Evolutionary conservation across 805 yeast species (phyloP).

Genomic region (Zygosaccharomyces lentus): DNA sequence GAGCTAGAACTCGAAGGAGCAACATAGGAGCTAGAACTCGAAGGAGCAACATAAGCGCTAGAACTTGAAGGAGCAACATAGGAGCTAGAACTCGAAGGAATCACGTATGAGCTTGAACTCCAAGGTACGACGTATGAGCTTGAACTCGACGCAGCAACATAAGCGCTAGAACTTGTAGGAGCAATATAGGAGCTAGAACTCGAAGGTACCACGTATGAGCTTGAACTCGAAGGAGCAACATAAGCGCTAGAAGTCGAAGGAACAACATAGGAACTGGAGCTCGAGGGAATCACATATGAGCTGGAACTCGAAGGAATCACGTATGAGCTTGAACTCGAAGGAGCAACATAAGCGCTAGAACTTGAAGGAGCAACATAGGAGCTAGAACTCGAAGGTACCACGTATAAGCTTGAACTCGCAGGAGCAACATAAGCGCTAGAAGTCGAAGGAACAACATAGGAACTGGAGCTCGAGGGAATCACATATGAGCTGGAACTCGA

Average conservation of each 20-base stretch:
- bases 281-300: no score
- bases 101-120: background rate
- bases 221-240: background rate
- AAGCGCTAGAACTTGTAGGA: background rate
- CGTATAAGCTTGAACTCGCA: background rate
- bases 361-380: background rate
- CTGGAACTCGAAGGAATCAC: background rate
- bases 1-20: background rate
- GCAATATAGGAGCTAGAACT: background rate
- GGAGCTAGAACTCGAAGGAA: background rate
- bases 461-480: background rate
- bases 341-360: background rate
- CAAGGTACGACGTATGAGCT: background rate
- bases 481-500: background rate
- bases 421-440: background rate
- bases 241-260: background rate
- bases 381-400: background rate
- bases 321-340: background rate
- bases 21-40: background rate
- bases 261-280: no score
- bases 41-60: background rate
- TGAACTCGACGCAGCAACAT: background rate
- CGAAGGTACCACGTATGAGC: background rate
- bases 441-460: background rate
- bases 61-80: background rate